These are phyloP conservation scores for Nicotiana otophora DNA, from an alignment of 257 asterid species.

Conservation along the genomic window DNA sequence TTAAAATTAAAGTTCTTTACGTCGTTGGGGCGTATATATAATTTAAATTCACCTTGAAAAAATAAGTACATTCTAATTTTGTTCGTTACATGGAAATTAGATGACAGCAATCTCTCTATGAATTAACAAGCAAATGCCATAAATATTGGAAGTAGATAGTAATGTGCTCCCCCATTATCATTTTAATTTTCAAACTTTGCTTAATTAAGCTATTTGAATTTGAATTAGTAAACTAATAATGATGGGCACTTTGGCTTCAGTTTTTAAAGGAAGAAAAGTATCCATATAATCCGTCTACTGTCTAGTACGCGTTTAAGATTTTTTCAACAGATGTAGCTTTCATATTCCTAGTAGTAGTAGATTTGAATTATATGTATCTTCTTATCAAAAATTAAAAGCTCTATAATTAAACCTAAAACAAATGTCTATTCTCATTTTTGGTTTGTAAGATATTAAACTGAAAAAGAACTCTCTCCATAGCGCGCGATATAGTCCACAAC, in stretches of 20 bases:
- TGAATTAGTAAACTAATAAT: not conserved
- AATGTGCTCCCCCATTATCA: not conserved
- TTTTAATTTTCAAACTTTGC: not conserved
- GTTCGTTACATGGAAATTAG: not conserved
- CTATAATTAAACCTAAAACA: not conserved
- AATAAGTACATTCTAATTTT: not conserved
- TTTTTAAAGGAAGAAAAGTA: not conserved
- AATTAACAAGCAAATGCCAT: not conserved
- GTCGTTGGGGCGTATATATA: no score
- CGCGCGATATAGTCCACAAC: not conserved
- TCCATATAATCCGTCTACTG: not conserved
- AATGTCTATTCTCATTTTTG: not conserved
- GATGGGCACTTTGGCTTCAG: not conserved
- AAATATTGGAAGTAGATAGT: no score
- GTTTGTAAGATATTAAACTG: not conserved
- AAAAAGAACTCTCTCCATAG: not conserved
- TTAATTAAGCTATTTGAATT: not conserved
- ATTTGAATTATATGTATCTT: not conserved
- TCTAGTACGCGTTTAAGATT: not conserved
- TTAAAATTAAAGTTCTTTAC: no score
- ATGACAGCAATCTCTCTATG: no score
- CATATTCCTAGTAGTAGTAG: not conserved
- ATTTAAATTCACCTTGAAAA: not conserved
- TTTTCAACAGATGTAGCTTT: not conserved
- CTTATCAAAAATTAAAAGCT: not conserved